phyloP scores from a whole-genome alignment of 2,329 filamentous ascomycete genomes.

The Grosmannia clavigera region DNA sequence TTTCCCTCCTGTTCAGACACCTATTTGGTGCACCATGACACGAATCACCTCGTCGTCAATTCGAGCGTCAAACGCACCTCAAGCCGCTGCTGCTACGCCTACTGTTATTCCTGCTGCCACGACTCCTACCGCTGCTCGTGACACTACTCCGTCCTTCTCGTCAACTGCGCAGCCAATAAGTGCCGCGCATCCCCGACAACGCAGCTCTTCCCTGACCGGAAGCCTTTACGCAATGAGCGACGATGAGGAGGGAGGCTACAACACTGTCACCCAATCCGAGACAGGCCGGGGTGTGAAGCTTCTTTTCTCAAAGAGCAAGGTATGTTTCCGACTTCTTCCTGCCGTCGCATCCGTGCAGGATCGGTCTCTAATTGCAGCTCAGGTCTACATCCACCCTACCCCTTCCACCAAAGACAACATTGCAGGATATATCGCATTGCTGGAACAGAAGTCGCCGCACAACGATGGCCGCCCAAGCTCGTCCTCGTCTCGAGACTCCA shows the following conservation, averaged over 20 bases:
- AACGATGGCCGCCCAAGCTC: conserved; percentile 27
- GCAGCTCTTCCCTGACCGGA: conserved; percentile 58
- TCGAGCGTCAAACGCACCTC: neutral
- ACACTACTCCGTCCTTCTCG: neutral
- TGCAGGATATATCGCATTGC: conserved; percentile 77
- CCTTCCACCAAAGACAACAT: conserved; percentile 94
- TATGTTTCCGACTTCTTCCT: conserved; percentile 23
- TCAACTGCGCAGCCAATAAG: neutral
- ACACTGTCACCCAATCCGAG: conserved; percentile 73
- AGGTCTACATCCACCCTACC: conserved; percentile 94
- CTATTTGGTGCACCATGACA: neutral
- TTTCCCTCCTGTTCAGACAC: neutral
- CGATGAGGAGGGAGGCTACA: conserved; percentile 89
- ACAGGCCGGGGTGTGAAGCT: conserved; percentile 80
- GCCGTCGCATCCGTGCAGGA: neutral
- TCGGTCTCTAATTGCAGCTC: conserved; percentile 3
- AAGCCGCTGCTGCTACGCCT: neutral
- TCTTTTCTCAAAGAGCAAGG: conserved; percentile 93
- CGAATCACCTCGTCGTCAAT: neutral
- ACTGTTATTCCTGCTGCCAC: neutral
- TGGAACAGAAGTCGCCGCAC: conserved; percentile 66
- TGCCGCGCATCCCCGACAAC: conserved; percentile 12
- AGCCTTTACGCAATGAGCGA: conserved; percentile 96
- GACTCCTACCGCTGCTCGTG: neutral
- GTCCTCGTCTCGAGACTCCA: conserved; percentile 26